Evolutionary conservation across 2,329 filamentous ascomycete species (phyloP), one percentile per base, ranked within the genome.

Genomic region (Lecanicillium sp.): DNA sequence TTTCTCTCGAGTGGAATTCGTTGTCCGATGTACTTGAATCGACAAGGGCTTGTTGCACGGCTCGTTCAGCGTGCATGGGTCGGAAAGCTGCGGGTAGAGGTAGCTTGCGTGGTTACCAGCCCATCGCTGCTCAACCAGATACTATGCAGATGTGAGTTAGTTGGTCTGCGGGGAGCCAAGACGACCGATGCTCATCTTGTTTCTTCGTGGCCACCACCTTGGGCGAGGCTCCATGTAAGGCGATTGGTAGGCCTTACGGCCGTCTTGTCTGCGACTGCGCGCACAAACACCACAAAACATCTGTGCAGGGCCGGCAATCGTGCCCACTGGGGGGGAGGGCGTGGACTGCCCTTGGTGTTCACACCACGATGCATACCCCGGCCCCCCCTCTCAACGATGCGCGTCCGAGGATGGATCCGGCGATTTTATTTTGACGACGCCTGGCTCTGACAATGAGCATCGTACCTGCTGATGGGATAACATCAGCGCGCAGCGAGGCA

Each of bases 341-440:
- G 44, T 38, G 21, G 15, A 30, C 24, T 7, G 20, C 26, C 17
- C 5, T 19, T 46, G 44, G 44, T 40, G 44, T 46, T n/a, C 15
- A 46, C 44, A 46, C 44, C 44, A 46, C 14, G 35, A 46, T 26
- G 44, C 26, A 32, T 9, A 46, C 35, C 36, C 36, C 27, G n/a
- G 44, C n/a, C 17, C 20, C 26, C 20, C 10, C 14, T 40, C 15
- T 33, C n/a, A 23, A 32, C 27, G 26, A 29, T 12, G 23, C 29
- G 5, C 26, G 10, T 33, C 19, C 7, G 17, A 33, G 9, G 39
- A n/a, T 11, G 12, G 19, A 5, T 15, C 20, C 2, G 14, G 14
- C 10, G 10, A 39, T 33, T n/a, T 19, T 8, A 29, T 2, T 14
- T 12, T 32, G 15, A 32, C 35, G 12, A 38, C 14, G 9, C 32